These are phyloP conservation scores for Candida suzukii DNA, from an alignment of 805 yeast species.

Conservation along the genomic window DNA sequence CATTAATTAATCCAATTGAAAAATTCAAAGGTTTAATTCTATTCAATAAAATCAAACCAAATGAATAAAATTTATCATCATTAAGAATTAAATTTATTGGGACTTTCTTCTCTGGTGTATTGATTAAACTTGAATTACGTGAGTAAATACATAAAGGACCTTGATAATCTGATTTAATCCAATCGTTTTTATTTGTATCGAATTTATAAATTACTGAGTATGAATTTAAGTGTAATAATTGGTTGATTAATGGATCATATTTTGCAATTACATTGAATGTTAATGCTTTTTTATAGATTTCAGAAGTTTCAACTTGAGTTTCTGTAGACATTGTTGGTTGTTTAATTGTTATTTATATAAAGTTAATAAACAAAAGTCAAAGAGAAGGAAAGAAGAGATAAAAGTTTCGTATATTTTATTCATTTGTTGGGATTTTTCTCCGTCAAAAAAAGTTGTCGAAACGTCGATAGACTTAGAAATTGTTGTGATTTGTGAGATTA, in stretches of 20 bases:
- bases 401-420: too few relatives aligned
- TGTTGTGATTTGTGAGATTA: too few relatives aligned
- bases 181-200: slow-evolving; percentile 48
- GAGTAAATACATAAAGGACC: slow-evolving; percentile 66
- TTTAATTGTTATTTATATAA: too few relatives aligned
- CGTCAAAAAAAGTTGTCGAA: too few relatives aligned
- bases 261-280: slow-evolving; percentile 72
- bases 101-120: slow-evolving; percentile 24
- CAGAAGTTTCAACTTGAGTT: slow-evolving; percentile 31
- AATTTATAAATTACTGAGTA: slow-evolving; percentile 68
- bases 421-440: too few relatives aligned
- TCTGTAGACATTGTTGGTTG: not conserved
- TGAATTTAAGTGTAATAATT: slow-evolving; percentile 59
- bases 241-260: slow-evolving; percentile 67
- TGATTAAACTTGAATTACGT: slow-evolving; percentile 31
- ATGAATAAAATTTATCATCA: slow-evolving; percentile 39
- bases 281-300: slow-evolving; percentile 58
- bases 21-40: slow-evolving; percentile 64
- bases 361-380: too few relatives aligned
- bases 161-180: slow-evolving; percentile 65
- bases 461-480: too few relatives aligned
- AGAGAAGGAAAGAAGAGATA: too few relatives aligned
- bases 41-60: slow-evolving; percentile 65
- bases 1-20: slow-evolving; percentile 60
- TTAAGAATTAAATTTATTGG: too few relatives aligned